Evolutionary conservation across 345 rosid species (phyloP), one percentile per base, ranked within the genome.

Genomic region (Draba incana): DNA sequence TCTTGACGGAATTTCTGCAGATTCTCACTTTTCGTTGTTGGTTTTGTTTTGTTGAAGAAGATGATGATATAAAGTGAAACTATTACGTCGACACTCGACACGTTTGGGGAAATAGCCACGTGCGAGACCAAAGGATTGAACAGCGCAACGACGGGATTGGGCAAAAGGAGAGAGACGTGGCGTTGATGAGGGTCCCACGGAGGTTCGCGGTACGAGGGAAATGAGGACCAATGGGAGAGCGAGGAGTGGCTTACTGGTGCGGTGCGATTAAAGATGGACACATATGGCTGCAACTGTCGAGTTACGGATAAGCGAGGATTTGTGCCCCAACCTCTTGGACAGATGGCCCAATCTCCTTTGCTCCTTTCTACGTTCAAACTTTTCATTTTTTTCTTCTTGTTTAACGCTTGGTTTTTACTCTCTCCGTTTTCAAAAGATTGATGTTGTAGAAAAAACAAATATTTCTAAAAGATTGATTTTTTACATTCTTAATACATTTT

Each of bases 41-140:
- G 7, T 31, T 49, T 41, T 52, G 53, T 74, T 72, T 79, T 69
- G 77, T 77, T 12, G 74, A 64, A 68, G 49, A 47, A 56, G 30
- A 20, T 49, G 11, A 13, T 10, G 44, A 51, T 74, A 51, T 59
- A 74, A 74, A 66, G 62, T 24, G 15, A 54, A 59, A 27, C 49
- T 66, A 41, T 66, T 51, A 16, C 49, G 35, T 51, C 57, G 89
- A 84, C 92, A 75, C 89, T 51, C 57, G 89, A 84, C 92, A 75
- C 91, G 90, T 84, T 78, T 76, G 44, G 77, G 31, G 8, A 35
- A 0, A 0, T 0, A 16, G 75, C 80, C 85, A 83, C 86, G 85
- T 75, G 86, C 78, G 78, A 16, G 67, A 74, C 41, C 44, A 24
- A 16, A 33, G 25, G 57, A 13, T 7, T 74, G 56, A 66, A 74